A percentile compares a stretch with the other conserved stretches of the same genome.
Conservation (phyloP, 768 basidiomycete genomes). For the Trametes cinnabarina region DNA sequence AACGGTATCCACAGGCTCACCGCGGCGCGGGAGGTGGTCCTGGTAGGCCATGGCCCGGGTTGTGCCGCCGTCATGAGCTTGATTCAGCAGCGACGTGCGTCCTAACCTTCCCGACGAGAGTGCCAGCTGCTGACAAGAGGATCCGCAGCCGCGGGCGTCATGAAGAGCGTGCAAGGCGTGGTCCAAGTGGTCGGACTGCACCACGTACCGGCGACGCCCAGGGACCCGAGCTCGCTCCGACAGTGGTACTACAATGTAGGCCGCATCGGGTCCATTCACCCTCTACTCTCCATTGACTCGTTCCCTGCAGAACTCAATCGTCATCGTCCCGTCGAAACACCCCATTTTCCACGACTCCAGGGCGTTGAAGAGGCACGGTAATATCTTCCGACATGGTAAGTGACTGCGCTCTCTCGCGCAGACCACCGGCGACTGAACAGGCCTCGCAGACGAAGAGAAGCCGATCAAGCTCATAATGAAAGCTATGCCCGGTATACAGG, state of each 20-base stretch:
- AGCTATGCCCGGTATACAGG: constrained; percentile 61
- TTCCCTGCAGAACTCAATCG: constrained; percentile 59
- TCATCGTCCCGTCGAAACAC: constrained; percentile 68
- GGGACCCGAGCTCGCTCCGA: constrained; percentile 53
- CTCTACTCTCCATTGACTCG: background rate
- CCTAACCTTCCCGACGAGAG: background rate
- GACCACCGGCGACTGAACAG: background rate
- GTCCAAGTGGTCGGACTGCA: constrained; percentile 77
- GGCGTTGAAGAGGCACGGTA: constrained; percentile 60
- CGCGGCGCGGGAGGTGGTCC: constrained; percentile 64
- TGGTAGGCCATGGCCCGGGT: constrained; percentile 88
- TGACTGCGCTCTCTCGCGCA: background rate
- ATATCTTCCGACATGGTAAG: constrained; percentile 61
- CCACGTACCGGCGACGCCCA: constrained; percentile 52
- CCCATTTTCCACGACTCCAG: constrained; percentile 41
- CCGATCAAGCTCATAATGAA: constrained; percentile 72
- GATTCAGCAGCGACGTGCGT: constrained; percentile 65
- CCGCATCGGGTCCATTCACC: no score
- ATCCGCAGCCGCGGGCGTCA: constrained; percentile 48
- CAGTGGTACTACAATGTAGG: constrained; percentile 74
- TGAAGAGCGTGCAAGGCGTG: constrained; percentile 64
- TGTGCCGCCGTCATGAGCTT: constrained; percentile 75
- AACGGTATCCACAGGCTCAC: constrained; percentile 52
- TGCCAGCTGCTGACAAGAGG: background rate
- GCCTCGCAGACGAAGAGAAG: constrained; percentile 60